phyloP scores from a whole-genome alignment of 2,329 filamentous ascomycete genomes.

The Neurospora sp. region DNA sequence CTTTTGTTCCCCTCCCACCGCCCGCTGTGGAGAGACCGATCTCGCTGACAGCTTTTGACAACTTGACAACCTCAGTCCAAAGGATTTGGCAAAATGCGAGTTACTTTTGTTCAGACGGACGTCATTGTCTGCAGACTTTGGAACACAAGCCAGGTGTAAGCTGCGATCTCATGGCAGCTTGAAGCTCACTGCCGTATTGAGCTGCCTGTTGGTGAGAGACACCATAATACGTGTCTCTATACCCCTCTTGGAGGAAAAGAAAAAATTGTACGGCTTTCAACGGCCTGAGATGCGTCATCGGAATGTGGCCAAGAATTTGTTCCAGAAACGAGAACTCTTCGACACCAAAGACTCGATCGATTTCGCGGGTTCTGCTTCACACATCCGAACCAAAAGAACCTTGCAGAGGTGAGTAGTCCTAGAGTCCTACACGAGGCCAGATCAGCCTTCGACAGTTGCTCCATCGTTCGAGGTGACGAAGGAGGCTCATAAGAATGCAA shows the following conservation, averaged over 20 bases:
- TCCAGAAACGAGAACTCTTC: background rate
- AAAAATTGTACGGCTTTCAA: background rate
- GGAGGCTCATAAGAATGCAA: background rate
- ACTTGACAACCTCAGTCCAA: background rate
- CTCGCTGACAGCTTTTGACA: conserved; percentile 7
- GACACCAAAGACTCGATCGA: background rate
- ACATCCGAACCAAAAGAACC: background rate
- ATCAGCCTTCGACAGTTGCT: background rate
- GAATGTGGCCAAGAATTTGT: background rate
- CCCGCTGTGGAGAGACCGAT: conserved; percentile 11
- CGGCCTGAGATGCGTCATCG: background rate
- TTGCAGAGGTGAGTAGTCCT: background rate
- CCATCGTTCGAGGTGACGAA: background rate
- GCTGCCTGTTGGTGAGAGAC: background rate
- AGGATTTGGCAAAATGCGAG: background rate
- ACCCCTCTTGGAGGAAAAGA: background rate
- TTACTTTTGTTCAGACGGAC: background rate
- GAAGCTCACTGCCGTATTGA: background rate
- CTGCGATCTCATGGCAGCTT: background rate
- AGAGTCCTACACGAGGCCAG: background rate
- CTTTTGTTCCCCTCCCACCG: conserved; percentile 5
- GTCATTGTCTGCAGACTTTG: background rate
- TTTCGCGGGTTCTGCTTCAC: background rate
- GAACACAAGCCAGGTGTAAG: background rate
- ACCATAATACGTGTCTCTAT: background rate